Evolutionary conservation across 2,329 filamentous ascomycete genomes (phyloP).

Genomic region (Tympanopsis confertula): DNA sequence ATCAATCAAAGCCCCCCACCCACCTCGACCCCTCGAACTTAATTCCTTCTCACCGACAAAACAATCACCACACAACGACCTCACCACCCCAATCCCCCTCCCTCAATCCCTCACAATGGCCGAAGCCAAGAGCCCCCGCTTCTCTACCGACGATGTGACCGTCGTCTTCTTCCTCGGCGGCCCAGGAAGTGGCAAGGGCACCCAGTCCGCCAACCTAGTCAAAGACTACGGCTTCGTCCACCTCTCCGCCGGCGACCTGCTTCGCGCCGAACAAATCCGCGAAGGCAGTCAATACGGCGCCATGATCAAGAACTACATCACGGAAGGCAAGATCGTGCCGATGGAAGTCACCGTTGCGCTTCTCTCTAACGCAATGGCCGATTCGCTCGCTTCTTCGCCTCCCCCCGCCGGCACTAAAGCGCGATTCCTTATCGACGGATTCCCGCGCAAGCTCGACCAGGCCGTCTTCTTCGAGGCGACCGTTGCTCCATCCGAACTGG

Average conservation of each 20-base stretch:
- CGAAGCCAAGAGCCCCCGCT: constrained; percentile 51
- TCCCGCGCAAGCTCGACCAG: constrained; percentile 57
- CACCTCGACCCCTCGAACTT: not conserved
- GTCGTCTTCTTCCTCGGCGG: constrained; percentile 94
- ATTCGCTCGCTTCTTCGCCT: constrained; percentile 2
- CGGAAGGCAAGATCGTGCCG: constrained; percentile 27
- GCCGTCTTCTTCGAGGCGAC: constrained; percentile 50
- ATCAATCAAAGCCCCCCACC: too few relatives aligned
- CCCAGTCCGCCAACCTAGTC: constrained; percentile 83
- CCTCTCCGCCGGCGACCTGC: constrained; percentile 82
- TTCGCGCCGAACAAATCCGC: constrained; percentile 86
- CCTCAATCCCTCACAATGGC: constrained; percentile 22
- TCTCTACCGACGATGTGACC: constrained; percentile 67
- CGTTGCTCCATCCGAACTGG: constrained; percentile 46
- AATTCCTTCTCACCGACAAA: not conserved
- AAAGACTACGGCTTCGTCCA: constrained; percentile 83
- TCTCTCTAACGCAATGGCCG: constrained; percentile 1
- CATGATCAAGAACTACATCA: constrained; percentile 44
- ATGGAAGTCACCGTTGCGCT: constrained; percentile 19
- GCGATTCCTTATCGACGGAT: constrained; percentile 54
- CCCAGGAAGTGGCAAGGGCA: constrained; percentile 91
- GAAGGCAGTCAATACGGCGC: constrained; percentile 71
- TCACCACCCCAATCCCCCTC: constrained; percentile 24
- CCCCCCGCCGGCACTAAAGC: constrained; percentile 20
- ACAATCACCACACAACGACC: not conserved